Conservation (phyloP, 2,329 filamentous ascomycete genomes). For the Blumeria graminis region DNA sequence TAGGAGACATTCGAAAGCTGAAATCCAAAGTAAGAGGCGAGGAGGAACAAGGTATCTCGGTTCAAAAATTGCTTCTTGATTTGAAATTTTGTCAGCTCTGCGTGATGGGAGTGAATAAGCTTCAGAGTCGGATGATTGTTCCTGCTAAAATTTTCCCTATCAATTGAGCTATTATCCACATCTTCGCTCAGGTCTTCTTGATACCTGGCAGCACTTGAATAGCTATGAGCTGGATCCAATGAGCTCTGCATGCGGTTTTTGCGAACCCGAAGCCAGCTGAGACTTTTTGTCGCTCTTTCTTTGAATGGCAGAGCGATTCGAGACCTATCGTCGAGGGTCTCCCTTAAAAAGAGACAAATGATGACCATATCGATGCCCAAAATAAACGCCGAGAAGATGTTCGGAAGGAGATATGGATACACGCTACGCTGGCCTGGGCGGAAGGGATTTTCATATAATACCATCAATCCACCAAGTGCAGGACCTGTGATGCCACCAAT, state of each 20-base stretch:
- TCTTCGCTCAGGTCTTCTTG: constrained; percentile 16
- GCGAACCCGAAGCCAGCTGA: constrained; percentile 48
- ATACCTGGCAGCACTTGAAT: constrained; percentile 10
- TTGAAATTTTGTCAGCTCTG: constrained; percentile 27
- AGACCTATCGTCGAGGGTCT: constrained; percentile 47
- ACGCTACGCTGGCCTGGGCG: constrained; percentile 25
- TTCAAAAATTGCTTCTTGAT: constrained; percentile 30
- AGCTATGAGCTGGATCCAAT: constrained; percentile 9
- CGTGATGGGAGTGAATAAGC: constrained; percentile 21
- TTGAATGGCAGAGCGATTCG: constrained; percentile 34
- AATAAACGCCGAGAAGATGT: constrained; percentile 51
- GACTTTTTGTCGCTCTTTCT: constrained; percentile 31
- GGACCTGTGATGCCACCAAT: constrained; percentile 84
- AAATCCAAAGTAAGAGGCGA: constrained; percentile 76
- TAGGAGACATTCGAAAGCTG: constrained; percentile 86
- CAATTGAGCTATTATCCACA: constrained; percentile 16
- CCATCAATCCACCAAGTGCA: constrained; percentile 65
- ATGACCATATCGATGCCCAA: constrained; percentile 49
- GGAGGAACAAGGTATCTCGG: constrained; percentile 56
- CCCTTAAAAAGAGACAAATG: constrained; percentile 60
- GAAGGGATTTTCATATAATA: constrained; percentile 30
- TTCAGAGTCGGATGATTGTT: constrained; percentile 12
- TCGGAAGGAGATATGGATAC: constrained; percentile 71
- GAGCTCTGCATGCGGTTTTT: constrained; percentile 22
- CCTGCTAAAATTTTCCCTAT: constrained; percentile 10